Conservation (phyloP, 805 yeast genomes). For the Monosporozyma yasuniensis region DNA sequence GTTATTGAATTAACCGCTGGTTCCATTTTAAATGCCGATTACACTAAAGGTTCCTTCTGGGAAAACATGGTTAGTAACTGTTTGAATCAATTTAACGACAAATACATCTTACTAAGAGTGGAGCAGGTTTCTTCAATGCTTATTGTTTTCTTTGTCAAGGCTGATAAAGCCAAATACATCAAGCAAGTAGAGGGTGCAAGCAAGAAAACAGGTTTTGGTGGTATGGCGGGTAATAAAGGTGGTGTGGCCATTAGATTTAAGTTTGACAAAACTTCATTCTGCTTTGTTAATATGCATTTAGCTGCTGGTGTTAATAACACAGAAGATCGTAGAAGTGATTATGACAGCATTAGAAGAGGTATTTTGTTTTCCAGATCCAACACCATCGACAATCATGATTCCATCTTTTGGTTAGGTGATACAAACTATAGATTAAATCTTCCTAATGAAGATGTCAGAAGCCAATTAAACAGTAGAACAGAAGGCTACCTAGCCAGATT, state of each 20-base stretch:
- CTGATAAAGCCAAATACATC: slow-evolving; percentile 40
- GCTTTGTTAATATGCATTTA: slow-evolving; percentile 81
- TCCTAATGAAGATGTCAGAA: slow-evolving; percentile 66
- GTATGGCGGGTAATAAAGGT: slow-evolving; percentile 95
- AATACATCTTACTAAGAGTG: slow-evolving; percentile 58
- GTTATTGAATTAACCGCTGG: slow-evolving; percentile 89
- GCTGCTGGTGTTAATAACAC: slow-evolving; percentile 85
- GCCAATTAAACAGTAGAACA: slow-evolving; percentile 39
- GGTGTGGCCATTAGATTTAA: slow-evolving; percentile 88
- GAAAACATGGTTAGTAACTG: slow-evolving; percentile 55
- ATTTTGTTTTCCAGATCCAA: slow-evolving; percentile 71
- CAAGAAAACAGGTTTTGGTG: slow-evolving; percentile 92
- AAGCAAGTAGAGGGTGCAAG: slow-evolving; percentile 90
- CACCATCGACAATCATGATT: slow-evolving; percentile 73
- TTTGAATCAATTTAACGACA: slow-evolving; percentile 45
- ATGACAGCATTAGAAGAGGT: slow-evolving; percentile 63
- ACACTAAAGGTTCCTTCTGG: slow-evolving; percentile 73
- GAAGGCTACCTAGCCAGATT: slow-evolving; percentile 35
- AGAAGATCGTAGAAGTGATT: slow-evolving; percentile 82
- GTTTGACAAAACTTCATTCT: slow-evolving; percentile 70
- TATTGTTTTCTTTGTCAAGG: slow-evolving; percentile 53
- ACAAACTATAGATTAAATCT: slow-evolving; percentile 73
- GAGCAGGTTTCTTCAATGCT: slow-evolving; percentile 68
- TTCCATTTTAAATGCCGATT: slow-evolving; percentile 77
- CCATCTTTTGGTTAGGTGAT: slow-evolving; percentile 91